Base-by-base conservation (phyloP, 2,329 filamentous ascomycete species). In the Gyromitra esculenta region DNA sequence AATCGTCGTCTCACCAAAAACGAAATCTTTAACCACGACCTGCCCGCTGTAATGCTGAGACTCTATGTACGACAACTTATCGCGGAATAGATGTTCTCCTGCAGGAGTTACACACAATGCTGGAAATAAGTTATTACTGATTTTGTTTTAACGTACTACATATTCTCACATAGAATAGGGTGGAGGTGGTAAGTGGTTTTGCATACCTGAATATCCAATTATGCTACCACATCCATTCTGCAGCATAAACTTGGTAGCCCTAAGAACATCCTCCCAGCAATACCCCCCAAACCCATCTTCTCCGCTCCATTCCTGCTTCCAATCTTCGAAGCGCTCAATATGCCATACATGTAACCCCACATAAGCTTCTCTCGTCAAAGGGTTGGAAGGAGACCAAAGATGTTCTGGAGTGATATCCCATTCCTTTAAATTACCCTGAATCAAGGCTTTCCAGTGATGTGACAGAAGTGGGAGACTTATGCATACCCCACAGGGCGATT, bases 301-400 rank as follows among this genome's bases (percentile, higher is more conserved):
- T 15, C 37, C 43, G 13, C 76, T 68, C 76, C 78, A 79, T 25
- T 71, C 65, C 21, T 6, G 41, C 7, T 65, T 15, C 78, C 73
- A 76, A 5, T 63, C 52, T 2, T 68, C 43, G 43, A 82, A 82
- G 13, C 81, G 79, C 76, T 84, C 83, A 73, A 84, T 79, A 67
- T 84, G 83, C 77, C 83, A 84, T 4, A 84, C 79, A 78, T 84
- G 83, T 62, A 84, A 65, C 3, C 83, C 83, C 6, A 83, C 80
- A 1, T 8, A 52, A 18, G 63, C 71, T 56, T 43, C 25, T n/a
- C 11, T 43, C 50, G n/a, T 13, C 37, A 37, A 21, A 25, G 39
- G 39, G 45, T 50, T 52, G 45, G 56, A 56, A 48, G 57, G 45
- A n/a, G 71, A 59, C 57, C 59, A 74, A 41, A 73, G 43, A 35